These are phyloP conservation scores for Samsoniella hepiali DNA, from an alignment of 2,329 filamentous ascomycete genomes.

Conservation along the genomic window DNA sequence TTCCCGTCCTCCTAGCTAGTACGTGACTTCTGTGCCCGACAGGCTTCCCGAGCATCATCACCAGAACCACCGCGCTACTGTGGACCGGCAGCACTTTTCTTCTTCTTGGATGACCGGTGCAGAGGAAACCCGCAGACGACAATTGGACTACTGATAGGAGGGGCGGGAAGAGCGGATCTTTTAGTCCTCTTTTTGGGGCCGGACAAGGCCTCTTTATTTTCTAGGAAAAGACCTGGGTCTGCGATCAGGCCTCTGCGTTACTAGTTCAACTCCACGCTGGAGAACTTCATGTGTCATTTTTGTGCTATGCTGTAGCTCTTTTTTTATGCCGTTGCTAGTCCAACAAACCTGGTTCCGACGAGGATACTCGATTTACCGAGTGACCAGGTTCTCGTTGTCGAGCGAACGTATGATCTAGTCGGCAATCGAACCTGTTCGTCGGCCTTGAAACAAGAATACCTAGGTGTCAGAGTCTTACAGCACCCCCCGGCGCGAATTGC, in stretches of 20 bases:
- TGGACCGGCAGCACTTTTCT: not conserved
- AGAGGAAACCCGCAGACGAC: conserved; percentile 4
- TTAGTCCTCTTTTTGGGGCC: not conserved
- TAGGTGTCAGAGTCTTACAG: not conserved
- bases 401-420: conserved; percentile 2
- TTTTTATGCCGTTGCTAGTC: conserved; percentile 8
- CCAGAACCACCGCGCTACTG: not conserved
- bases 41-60: not conserved
- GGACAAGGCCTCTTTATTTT: not conserved
- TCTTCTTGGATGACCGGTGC: not conserved
- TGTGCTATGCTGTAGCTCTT: not conserved
- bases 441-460: not conserved
- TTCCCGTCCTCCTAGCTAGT: not conserved
- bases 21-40: not conserved
- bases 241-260: not conserved
- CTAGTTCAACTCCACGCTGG: not conserved
- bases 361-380: not conserved
- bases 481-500: not conserved
- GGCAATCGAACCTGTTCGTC: not conserved
- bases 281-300: not conserved
- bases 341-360: not conserved
- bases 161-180: conserved; percentile 9
- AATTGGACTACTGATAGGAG: conserved; percentile 3
- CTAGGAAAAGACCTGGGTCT: not conserved
- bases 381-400: not conserved